phyloP scores from a whole-genome alignment of 2,329 filamentous ascomycete species.

The Juglanconis oblonga region DNA sequence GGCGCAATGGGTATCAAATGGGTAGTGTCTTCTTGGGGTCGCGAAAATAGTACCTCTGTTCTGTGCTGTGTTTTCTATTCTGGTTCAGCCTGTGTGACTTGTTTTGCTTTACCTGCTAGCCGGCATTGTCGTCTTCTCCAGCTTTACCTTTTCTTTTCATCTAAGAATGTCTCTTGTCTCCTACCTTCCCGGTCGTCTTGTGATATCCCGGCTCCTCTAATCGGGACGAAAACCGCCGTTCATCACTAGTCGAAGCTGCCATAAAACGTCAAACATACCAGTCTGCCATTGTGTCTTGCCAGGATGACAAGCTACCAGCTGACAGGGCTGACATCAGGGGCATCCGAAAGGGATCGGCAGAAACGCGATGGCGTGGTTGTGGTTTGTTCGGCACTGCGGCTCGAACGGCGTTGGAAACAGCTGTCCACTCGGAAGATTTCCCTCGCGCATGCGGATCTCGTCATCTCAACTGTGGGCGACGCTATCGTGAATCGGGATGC shows the following conservation, averaged over 20 bases:
- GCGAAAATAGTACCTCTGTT: neutral
- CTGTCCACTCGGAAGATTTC: constrained; percentile 3
- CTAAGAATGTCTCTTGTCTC: too few species aligned
- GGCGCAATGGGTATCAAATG: constrained; percentile 10
- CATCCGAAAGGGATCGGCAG: too few species aligned
- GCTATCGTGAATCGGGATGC: constrained; percentile 2
- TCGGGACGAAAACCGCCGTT: too few species aligned
- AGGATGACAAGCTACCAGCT: too few species aligned
- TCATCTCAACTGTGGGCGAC: constrained; percentile 1
- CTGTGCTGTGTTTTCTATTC: neutral
- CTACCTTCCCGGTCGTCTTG: too few species aligned
- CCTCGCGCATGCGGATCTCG: neutral
- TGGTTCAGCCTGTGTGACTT: neutral
- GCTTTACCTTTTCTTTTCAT: too few species aligned
- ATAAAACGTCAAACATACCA: too few species aligned
- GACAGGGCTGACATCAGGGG: neutral
- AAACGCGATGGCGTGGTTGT: neutral
- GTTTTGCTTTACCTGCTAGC: neutral
- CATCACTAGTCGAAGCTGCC: too few species aligned
- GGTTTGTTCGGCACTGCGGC: neutral
- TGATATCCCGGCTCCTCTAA: too few species aligned
- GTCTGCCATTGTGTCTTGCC: too few species aligned
- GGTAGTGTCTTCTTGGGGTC: constrained; percentile 16
- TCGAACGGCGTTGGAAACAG: neutral
- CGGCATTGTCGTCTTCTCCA: neutral